A percentile compares a stretch with the other conserved stretches of the same genome.
phyloP scores from a whole-genome alignment of 139 green algal genomes.

The Chlamydomonas schloesseri region DNA sequence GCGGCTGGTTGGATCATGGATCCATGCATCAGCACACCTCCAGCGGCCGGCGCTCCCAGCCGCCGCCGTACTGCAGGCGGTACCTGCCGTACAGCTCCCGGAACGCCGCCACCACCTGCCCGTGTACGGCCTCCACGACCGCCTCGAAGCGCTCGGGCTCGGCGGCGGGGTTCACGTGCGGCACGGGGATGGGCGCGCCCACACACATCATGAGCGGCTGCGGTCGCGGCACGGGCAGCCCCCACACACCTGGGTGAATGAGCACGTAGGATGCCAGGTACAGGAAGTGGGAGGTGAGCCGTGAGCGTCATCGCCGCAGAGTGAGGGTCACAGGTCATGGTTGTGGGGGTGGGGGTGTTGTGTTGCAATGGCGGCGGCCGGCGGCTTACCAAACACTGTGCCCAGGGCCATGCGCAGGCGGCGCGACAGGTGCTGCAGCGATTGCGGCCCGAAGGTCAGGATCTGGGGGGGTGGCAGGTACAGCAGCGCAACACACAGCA shows the following conservation, averaged over 20 bases:
- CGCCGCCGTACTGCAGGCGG: slow-evolving; percentile 8
- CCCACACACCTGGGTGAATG: slow-evolving; percentile 33
- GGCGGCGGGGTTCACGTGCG: background rate
- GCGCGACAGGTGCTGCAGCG: slow-evolving; percentile 1
- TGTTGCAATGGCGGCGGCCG: no score
- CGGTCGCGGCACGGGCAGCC: slow-evolving; percentile 33
- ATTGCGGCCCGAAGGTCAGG: slow-evolving; percentile 4
- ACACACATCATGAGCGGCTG: slow-evolving; percentile 38
- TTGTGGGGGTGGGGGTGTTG: no score
- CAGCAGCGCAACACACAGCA: no score
- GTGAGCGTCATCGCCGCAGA: no score
- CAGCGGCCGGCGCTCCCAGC: slow-evolving; percentile 13
- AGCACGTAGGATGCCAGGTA: no score
- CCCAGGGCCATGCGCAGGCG: slow-evolving; percentile 10
- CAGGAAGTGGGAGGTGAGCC: no score
- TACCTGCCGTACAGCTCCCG: slow-evolving; percentile 34
- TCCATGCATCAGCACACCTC: slow-evolving; percentile 33
- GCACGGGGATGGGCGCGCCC: slow-evolving; percentile 16
- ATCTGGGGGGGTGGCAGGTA: background rate
- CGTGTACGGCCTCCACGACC: slow-evolving; percentile 29
- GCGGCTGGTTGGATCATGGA: no score
- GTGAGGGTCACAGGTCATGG: no score
- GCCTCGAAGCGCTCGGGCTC: slow-evolving; percentile 1
- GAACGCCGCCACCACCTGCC: background rate
- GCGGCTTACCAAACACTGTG: background rate